Evolutionary conservation across 768 basidiomycete genomes (phyloP), one percentile per base, ranked within the genome.

Genomic region (Termitomyces sp.): DNA sequence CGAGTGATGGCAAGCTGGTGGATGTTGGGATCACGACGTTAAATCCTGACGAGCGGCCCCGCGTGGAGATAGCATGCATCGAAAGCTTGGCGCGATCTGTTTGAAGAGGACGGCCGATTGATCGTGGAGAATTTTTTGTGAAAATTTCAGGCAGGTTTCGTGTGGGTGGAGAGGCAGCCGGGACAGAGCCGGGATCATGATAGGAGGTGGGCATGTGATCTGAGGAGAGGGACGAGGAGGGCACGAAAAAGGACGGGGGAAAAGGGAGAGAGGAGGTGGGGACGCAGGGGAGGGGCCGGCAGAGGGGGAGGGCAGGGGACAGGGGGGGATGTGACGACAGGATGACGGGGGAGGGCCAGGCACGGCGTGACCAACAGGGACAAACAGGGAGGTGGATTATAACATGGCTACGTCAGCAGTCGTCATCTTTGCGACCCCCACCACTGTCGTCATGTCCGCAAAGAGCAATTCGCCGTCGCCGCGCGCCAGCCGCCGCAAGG

Each of bases 321-420:
- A 8, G 58, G n/a, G 11, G 28, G 5, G 9, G 4, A 9, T 31
- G 43, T 58, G 57, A 55, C 53, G 57, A 46, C 17, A 31, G 41
- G 26, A 30, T 54, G 57, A 47, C 46, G 58, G 28, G 12, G 23
- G 43, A 0, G 3, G 23, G 61, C 60, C 63, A 57, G 62, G 51
- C 60, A 63, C 58, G 58, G 56, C 50, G 60, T 47, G 47, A 60
- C 50, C 62, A 61, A 64, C 63, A 64, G 50, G 50, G 56, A 48
- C 72, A 76, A 76, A 76, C 71, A 77, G 65, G 58, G 54, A 66
- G 58, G 64, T 63, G 37, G 64, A 72, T 72, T 76, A 76, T 75
- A 77, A 77, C 70, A 43, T 57, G 64, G 70, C 75, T 76, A 78
- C 76, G 75, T 77, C 76, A 78, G 75, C 74, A 72, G 63, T 75